Base-by-base conservation (phyloP, 345 rosid genomes). In the Salix dunnii region DNA sequence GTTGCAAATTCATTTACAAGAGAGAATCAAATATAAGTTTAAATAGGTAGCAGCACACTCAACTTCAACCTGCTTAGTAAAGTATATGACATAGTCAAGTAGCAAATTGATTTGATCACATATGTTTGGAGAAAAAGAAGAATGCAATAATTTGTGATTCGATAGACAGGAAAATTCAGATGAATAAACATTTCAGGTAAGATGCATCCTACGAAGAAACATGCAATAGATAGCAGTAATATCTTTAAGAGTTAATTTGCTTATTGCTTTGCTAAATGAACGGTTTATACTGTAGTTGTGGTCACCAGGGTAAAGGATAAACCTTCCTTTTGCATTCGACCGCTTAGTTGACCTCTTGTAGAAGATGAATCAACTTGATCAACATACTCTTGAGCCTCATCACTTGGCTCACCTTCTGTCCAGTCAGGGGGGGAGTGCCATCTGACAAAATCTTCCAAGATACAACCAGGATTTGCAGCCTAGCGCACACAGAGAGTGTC, bases 351-450 rank as follows among this genome's bases (percentile, higher is more conserved):
- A 84, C 99, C 99, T 87, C 82, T 89, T 77, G 62, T 35, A 27
- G 79, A 83, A 49, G 83, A 85, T 65, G 89, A 82, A 63, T 86
- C 86, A 81, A 71, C 46, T 69, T 78, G 84, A 53, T 85, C 90
- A 60, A 48, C 71, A 51, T 68, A 79, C 64, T 85, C 86, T 3
- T 75, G 78, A 21, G 67, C 65, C 81, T 89, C 92, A 75, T 81
- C 81, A 35, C 71, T 71, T 58, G 77, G 81, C 76, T 87, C 96
- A 82, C 74, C 76, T 77, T 89, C 93, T 58, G 89, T 86, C 99
- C 99, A 96, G 87, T 96, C 99, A 40, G 99, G 99, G 42, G 99
- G 99, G 74, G 98, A 96, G 79, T 92, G 93, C 99, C 99, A 96
- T 87, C 99, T 87, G 71, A 96, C 97, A 90, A 96, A 96, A 88